phyloP scores from a whole-genome alignment of 1,139 yeast genomes.

The Saccharomyces uvarum region DNA sequence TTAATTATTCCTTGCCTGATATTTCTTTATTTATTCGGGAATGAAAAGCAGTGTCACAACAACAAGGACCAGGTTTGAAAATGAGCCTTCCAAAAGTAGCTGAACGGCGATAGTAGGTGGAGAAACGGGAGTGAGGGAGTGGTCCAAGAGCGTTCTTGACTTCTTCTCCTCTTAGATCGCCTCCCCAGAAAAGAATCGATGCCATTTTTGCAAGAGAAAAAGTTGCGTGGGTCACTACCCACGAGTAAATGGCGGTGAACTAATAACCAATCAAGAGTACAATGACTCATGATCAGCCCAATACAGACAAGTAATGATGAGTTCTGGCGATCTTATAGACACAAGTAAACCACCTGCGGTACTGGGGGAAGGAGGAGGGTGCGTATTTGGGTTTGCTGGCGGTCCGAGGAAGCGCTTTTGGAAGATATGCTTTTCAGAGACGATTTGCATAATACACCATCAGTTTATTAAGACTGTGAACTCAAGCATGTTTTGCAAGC shows the following conservation, averaged over 20 bases:
- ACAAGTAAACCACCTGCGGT: no score
- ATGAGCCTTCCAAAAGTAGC: not conserved
- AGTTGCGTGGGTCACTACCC: not conserved
- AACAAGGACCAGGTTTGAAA: not conserved
- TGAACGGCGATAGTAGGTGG: not conserved
- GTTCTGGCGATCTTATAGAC: no score
- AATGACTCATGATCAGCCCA: not conserved
- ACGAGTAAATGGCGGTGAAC: not conserved
- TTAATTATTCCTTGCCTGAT: not conserved
- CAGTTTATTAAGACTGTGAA: no score
- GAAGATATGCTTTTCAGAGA: no score
- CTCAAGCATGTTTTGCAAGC: no score
- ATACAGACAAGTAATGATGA: no score
- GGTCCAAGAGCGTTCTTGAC: not conserved
- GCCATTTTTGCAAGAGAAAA: slow-evolving; percentile 1
- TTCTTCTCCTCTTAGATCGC: not conserved
- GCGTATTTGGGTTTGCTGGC: no score
- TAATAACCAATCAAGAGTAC: not conserved
- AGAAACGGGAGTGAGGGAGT: not conserved
- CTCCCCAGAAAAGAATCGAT: not conserved
- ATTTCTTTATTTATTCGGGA: not conserved
- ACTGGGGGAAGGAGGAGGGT: no score
- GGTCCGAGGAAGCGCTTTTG: no score
- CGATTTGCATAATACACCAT: no score
- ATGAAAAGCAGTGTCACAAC: not conserved